Percentiles rank a stretch among this genome's conserved stretches.
phyloP scores from a whole-genome alignment of 192 early-diverging fungal species.

The Mortierella hygrophila region DNA sequence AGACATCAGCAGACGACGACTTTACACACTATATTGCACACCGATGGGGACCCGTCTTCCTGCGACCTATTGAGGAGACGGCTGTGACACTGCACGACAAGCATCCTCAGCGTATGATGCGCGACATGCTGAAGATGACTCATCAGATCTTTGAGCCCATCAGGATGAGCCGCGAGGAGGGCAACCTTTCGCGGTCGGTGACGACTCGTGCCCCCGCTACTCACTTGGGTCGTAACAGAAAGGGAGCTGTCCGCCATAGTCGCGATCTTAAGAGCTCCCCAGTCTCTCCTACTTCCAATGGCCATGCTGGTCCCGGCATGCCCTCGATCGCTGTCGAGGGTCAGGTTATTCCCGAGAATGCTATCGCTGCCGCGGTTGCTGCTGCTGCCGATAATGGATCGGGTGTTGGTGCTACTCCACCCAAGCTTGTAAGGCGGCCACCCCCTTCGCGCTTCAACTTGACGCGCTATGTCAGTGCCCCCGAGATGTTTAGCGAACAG shows the following conservation, averaged over 20 bases:
- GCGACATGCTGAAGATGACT: slow-evolving; percentile 60
- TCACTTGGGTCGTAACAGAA: slow-evolving; percentile 23
- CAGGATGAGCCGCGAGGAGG: slow-evolving; percentile 49
- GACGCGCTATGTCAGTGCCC: slow-evolving; percentile 48
- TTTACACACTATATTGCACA: slow-evolving; percentile 55
- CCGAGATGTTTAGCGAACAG: slow-evolving; percentile 51
- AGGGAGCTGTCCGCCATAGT: slow-evolving; percentile 22
- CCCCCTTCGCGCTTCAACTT: slow-evolving; percentile 30
- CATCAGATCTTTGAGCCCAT: slow-evolving; percentile 60
- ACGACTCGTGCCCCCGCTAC: slow-evolving; percentile 39
- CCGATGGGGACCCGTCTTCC: slow-evolving; percentile 62
- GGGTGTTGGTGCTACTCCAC: slow-evolving; percentile 29
- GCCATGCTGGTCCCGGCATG: slow-evolving; percentile 8
- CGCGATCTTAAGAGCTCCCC: slow-evolving; percentile 24
- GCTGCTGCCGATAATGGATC: slow-evolving; percentile 22
- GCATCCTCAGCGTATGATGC: slow-evolving; percentile 56
- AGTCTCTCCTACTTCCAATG: slow-evolving; percentile 11
- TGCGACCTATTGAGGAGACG: slow-evolving; percentile 58
- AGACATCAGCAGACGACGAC: slow-evolving; percentile 44
- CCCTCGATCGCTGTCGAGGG: neutral
- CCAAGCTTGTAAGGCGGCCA: slow-evolving; percentile 28
- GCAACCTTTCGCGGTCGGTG: slow-evolving; percentile 45
- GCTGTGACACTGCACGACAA: slow-evolving; percentile 58
- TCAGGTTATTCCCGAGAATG: slow-evolving; percentile 24
- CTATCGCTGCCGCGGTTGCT: slow-evolving; percentile 8